Percentiles rank a stretch among this genome's conserved stretches.
phyloP scores from a whole-genome alignment of 495 filamentous ascomycete genomes.

The Symbiotaphrina buchneri region DNA sequence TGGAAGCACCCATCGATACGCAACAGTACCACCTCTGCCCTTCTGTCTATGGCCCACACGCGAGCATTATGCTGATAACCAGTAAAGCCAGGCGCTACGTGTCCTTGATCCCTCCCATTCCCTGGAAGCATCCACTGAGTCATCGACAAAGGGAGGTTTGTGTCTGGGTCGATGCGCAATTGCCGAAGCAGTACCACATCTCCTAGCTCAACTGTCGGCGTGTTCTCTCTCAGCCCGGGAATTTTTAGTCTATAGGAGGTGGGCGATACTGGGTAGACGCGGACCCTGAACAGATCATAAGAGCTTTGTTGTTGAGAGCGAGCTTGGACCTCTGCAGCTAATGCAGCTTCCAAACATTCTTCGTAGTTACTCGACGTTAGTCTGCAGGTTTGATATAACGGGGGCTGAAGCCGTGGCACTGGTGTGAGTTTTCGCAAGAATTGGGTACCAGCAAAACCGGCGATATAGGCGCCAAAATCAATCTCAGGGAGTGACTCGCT shows the following conservation, averaged over 20 bases:
- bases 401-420: background rate
- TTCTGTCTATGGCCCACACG: slow-evolving; percentile 15
- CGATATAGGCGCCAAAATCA: slow-evolving; percentile 5
- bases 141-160: slow-evolving; percentile 6
- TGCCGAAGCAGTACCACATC: slow-evolving; percentile 20
- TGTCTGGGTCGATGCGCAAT: slow-evolving; percentile 8
- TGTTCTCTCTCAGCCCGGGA: slow-evolving; percentile 20
- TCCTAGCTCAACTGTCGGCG: slow-evolving; percentile 17
- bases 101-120: slow-evolving; percentile 4
- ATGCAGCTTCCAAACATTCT: background rate
- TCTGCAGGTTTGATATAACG: background rate
- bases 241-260: slow-evolving; percentile 7
- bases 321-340: background rate
- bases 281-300: background rate
- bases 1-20: slow-evolving; percentile 12
- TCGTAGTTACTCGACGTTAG: slow-evolving; percentile 3
- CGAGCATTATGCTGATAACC: slow-evolving; percentile 12
- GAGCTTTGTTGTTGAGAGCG: background rate
- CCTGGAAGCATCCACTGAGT: slow-evolving; percentile 7
- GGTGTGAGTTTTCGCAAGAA: slow-evolving; percentile 3
- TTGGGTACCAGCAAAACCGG: slow-evolving; percentile 6
- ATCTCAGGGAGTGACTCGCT: slow-evolving; percentile 4
- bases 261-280: background rate
- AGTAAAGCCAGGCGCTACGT: slow-evolving; percentile 4
- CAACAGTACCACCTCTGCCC: slow-evolving; percentile 11